phyloP scores from a whole-genome alignment of 2,329 filamentous ascomycete species.

The Sclerotinia trifoliorum region DNA sequence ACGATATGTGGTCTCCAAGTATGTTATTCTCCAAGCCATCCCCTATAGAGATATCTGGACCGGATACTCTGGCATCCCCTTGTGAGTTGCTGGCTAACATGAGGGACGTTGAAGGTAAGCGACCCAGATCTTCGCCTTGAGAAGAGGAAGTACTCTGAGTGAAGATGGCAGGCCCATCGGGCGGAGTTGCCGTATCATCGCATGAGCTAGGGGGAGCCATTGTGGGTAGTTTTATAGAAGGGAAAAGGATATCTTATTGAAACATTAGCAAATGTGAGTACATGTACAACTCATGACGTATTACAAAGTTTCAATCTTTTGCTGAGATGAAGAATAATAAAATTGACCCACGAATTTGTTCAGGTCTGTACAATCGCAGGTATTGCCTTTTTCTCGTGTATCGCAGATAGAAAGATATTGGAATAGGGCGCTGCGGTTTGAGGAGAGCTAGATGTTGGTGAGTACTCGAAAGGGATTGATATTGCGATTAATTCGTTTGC shows the following conservation, averaged over 20 bases:
- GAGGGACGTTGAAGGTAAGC: slow-evolving; percentile 29
- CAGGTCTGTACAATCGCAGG: not conserved
- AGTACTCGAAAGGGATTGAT: not conserved
- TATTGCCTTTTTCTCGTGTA: not conserved
- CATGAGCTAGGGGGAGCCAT: slow-evolving; percentile 36
- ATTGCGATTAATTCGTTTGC: not conserved
- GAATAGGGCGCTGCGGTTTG: not conserved
- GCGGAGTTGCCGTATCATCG: slow-evolving; percentile 31
- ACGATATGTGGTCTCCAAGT: slow-evolving; percentile 1
- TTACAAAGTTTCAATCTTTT: not conserved
- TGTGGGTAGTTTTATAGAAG: not conserved
- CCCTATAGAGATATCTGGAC: slow-evolving; percentile 5
- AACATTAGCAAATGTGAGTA: slow-evolving; percentile 10
- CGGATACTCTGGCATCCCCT: not conserved
- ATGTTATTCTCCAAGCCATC: not conserved
- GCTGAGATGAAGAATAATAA: not conserved
- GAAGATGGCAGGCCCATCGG: slow-evolving; percentile 30
- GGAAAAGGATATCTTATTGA: not conserved
- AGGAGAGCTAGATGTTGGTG: not conserved
- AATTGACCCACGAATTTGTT: not conserved
- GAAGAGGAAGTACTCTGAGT: slow-evolving; percentile 27
- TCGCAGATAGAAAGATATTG: not conserved
- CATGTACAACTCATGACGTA: not conserved
- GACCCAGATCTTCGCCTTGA: slow-evolving; percentile 25
- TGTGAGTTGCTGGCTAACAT: slow-evolving; percentile 13